Evolutionary conservation across 345 rosid species (phyloP).

Genomic region (Citrus unshiu): DNA sequence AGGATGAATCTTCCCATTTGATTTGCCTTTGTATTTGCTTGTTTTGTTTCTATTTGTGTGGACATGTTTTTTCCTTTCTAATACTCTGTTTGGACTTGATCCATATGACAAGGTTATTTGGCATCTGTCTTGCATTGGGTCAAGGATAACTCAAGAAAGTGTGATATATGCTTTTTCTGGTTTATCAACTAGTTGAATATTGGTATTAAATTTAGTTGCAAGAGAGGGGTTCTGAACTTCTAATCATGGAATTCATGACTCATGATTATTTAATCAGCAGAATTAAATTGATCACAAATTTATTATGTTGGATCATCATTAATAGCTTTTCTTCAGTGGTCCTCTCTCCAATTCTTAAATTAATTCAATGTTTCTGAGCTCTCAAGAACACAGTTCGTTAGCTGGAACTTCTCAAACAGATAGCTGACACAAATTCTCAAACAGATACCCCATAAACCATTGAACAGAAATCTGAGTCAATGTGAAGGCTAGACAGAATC

Average conservation of each 20-base stretch:
- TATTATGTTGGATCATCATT: neutral
- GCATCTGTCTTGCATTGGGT: neutral
- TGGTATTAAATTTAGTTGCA: neutral
- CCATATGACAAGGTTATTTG: neutral
- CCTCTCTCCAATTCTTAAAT: neutral
- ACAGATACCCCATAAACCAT: neutral
- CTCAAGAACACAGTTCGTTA: neutral
- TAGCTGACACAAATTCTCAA: neutral
- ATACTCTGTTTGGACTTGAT: neutral
- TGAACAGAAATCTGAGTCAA: neutral
- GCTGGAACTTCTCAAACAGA: neutral
- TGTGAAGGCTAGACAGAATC: neutral
- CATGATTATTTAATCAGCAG: neutral
- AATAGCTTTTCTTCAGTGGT: neutral
- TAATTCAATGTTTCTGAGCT: neutral
- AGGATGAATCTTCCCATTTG: neutral
- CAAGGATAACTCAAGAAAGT: neutral
- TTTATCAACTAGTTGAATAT: neutral
- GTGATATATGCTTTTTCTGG: neutral
- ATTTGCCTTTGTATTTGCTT: neutral
- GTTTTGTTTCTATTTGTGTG: neutral
- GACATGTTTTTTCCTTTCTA: neutral
- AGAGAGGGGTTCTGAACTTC: neutral
- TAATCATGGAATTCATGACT: neutral
- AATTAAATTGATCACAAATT: neutral